Conservation (phyloP, 371 early-diverging fungal species). For the Apophysomyces elegans region DNA sequence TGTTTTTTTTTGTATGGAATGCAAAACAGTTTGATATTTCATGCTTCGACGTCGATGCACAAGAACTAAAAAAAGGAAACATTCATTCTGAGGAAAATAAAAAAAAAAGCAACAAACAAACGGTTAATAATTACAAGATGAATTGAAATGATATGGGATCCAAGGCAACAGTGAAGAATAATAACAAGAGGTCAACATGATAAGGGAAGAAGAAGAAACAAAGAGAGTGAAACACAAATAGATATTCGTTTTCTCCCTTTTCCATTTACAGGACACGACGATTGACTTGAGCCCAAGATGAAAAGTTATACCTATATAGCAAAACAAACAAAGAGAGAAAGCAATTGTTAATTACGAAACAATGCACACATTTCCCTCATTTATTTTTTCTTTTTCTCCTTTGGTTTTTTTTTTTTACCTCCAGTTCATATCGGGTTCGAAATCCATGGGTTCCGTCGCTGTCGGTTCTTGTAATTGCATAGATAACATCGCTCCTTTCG, state of each 20-base stretch:
- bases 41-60: too few species aligned
- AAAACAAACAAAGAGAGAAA: too few species aligned
- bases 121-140: background rate
- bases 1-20: too few species aligned
- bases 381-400: too few species aligned
- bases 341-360: too few species aligned
- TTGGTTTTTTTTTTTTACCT: background rate
- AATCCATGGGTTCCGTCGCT: background rate
- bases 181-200: background rate
- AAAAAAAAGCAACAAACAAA: too few species aligned
- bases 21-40: too few species aligned
- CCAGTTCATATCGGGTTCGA: slow-evolving; percentile 1
- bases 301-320: background rate
- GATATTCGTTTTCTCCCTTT: too few species aligned
- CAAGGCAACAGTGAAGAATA: background rate
- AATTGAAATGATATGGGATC: background rate
- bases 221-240: background rate
- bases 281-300: slow-evolving; percentile 8
- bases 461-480: background rate
- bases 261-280: background rate
- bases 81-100: too few species aligned
- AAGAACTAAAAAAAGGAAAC: too few species aligned
- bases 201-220: too few species aligned
- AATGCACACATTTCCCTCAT: too few species aligned
- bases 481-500: background rate